Conservation (phyloP, 2,329 filamentous ascomycete species). For the Rhytidhysteron rufulum region DNA sequence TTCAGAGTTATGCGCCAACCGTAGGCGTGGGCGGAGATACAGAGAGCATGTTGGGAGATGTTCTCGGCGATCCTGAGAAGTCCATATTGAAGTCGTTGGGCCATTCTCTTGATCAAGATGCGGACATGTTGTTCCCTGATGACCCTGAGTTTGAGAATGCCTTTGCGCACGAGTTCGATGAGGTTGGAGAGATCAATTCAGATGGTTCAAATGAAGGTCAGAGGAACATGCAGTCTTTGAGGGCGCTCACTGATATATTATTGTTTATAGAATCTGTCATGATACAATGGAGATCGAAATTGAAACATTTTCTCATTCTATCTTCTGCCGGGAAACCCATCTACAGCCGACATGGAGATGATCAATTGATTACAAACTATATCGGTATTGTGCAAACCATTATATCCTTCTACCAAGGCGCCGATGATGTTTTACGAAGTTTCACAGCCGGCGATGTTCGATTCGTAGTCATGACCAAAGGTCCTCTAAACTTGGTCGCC, state of each 20-base stretch:
- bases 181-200: constrained; percentile 58
- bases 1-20: constrained; percentile 64
- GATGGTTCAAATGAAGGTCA: constrained; percentile 58
- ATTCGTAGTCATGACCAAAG: constrained; percentile 81
- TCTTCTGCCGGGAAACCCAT: constrained; percentile 97
- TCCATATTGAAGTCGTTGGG: constrained; percentile 66
- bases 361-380: constrained; percentile 84
- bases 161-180: constrained; percentile 76
- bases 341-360: constrained; percentile 90
- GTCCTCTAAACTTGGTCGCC: constrained; percentile 86
- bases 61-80: constrained; percentile 60
- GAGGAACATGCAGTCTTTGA: constrained; percentile 28
- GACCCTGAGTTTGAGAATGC: constrained; percentile 53
- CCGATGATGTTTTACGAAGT: constrained; percentile 70
- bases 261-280: constrained; percentile 49
- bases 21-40: constrained; percentile 65
- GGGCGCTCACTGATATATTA: constrained; percentile 22
- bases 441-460: constrained; percentile 85
- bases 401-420: constrained; percentile 89
- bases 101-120: constrained; percentile 51
- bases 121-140: constrained; percentile 52
- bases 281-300: constrained; percentile 78
- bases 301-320: constrained; percentile 95
- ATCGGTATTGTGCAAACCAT: constrained; percentile 96
- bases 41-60: constrained; percentile 76